Evolutionary conservation across 2,329 filamentous ascomycete genomes (phyloP).

Genomic region (Trichophyton verrucosum): DNA sequence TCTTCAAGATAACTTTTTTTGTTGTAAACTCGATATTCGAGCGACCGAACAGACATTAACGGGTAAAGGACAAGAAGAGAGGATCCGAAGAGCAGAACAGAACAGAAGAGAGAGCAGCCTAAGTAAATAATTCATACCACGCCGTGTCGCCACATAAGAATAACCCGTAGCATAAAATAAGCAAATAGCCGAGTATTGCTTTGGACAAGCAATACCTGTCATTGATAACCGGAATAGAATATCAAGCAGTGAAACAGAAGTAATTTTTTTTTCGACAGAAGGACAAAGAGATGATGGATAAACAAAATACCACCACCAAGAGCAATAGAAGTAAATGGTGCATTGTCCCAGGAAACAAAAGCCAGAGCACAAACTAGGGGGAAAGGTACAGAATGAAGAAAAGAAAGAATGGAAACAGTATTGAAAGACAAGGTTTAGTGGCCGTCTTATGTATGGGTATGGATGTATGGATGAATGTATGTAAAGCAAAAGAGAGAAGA

Average conservation of each 20-base stretch:
- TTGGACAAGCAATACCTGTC: neutral
- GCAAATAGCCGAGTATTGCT: neutral
- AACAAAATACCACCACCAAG: neutral
- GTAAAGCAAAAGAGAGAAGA: neutral
- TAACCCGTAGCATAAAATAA: no score
- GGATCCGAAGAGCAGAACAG: neutral
- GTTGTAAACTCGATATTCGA: neutral
- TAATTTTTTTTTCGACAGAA: neutral
- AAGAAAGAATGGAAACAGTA: neutral
- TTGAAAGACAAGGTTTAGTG: neutral
- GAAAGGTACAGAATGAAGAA: neutral
- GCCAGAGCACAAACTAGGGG: neutral
- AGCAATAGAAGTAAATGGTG: neutral
- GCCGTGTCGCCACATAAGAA: neutral
- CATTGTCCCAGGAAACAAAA: neutral
- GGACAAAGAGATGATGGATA: neutral
- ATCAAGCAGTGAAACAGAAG: neutral
- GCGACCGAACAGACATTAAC: no score
- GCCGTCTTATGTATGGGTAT: neutral
- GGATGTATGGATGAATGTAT: neutral
- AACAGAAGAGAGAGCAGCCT: neutral
- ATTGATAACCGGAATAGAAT: neutral
- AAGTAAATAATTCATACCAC: neutral
- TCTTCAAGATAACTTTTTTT: neutral
- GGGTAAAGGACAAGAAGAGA: no score